phyloP scores from a whole-genome alignment of 257 asterid genomes.

The Lantana camara region DNA sequence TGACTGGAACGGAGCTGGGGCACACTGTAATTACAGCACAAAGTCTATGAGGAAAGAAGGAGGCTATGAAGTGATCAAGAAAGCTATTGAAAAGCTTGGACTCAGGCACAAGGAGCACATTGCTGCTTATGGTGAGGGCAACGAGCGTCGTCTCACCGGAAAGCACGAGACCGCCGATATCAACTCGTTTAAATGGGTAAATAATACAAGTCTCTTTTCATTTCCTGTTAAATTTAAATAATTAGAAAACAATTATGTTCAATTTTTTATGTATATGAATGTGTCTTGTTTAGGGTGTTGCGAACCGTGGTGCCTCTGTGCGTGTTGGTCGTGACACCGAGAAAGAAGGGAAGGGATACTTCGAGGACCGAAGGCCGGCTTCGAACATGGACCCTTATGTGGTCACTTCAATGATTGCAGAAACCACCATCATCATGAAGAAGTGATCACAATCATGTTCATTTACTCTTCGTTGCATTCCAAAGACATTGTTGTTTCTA shows the following conservation, averaged over 20 bases:
- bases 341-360: conserved; percentile 91
- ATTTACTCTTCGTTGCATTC: background rate
- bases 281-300: conserved; percentile 66
- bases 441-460: conserved; percentile 20
- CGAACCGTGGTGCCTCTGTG: conserved; percentile 88
- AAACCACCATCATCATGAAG: conserved; percentile 78
- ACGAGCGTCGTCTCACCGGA: conserved; percentile 94
- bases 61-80: conserved; percentile 75
- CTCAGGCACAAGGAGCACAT: conserved; percentile 86
- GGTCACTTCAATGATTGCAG: conserved; percentile 92
- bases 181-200: conserved; percentile 79
- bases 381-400: conserved; percentile 95
- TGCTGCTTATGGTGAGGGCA: conserved; percentile 95
- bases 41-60: conserved; percentile 84
- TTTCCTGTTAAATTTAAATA: too few relatives aligned
- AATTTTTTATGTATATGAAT: too few relatives aligned
- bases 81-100: conserved; percentile 81
- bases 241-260: too few relatives aligned
- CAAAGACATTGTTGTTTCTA: background rate
- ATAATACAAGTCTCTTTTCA: too few relatives aligned
- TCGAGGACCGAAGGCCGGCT: conserved; percentile 94
- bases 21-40: conserved; percentile 91
- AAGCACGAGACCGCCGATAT: conserved; percentile 85
- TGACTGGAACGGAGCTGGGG: conserved; percentile 99
- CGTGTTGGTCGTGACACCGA: conserved; percentile 96